Base-by-base conservation (phyloP, 83 land plant genomes). In the Picea mariana region DNA sequence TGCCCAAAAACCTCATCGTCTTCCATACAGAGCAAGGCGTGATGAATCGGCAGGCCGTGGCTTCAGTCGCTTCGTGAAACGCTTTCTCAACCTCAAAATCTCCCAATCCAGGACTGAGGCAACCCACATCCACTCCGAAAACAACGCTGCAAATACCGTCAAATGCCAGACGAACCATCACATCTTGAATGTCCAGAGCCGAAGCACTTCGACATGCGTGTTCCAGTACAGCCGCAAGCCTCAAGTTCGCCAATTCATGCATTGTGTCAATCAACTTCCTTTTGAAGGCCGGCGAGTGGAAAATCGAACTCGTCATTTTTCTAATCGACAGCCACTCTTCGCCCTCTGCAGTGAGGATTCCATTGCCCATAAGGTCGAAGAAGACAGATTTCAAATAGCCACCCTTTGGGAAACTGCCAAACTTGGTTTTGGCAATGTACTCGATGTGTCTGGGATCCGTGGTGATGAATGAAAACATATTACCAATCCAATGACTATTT, bases 281-380 rank as follows among this genome's bases (percentile, higher is more conserved):
- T 64, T 66, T 66, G 34, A 23, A 66, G 34, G 23, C 27, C 67
- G 4, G 34, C 3, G 68, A 66, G 68, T 71, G 49, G 78, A 72
- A 24, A 20, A 72, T 16, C 1, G 59, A 31, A 21, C 67, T 69
- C n/a, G 63, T 60, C 9, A 17, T 9, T 66, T 80, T 71, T 7
- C 85, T 49, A 61, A 55, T 67, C 21, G 12, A 4, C 7, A 3
- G 6, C 88, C 86, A 87, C 7, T 67, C 47, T 27, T 83, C 80
- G 75, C 82, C 82, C 16, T 86, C 86, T 21, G 55, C 63, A 76
- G 80, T 84, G 76, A 86, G 84, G 63, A 86, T 86, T 1, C 86
- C 88, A 18, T 85, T 20, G 67, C 88, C 88, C 31, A 87, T 80
- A 4, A 84, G 55, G 52, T 87, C 88, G 5, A 65, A 75, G 27